A percentile compares a stretch with the other conserved stretches of the same genome.
These are phyloP conservation scores for Candida incommunis DNA, from an alignment of 805 yeast species.

Conservation along the genomic window DNA sequence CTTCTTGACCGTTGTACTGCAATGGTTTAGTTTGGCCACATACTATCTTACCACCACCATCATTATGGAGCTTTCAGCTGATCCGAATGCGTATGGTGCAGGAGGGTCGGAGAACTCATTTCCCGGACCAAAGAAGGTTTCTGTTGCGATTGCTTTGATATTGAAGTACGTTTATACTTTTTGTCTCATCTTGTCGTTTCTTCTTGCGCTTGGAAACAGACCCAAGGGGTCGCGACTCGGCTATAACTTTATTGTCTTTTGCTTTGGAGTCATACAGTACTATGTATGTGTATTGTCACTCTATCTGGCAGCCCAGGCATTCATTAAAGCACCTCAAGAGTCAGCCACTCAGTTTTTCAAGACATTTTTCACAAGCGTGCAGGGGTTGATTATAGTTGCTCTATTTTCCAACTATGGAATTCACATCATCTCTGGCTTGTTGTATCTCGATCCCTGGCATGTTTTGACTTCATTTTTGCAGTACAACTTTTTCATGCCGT, in stretches of 20 bases:
- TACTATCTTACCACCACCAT: conserved; percentile 50
- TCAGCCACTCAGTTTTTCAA: conserved; percentile 18
- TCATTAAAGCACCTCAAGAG: conserved; percentile 19
- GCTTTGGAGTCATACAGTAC: conserved; percentile 47
- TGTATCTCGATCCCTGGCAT: conserved; percentile 57
- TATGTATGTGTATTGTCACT: conserved; percentile 46
- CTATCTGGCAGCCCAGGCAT: conserved; percentile 42
- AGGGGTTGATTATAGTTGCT: conserved; percentile 45
- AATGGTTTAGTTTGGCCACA: conserved; percentile 54
- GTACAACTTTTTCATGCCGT: conserved; percentile 23
- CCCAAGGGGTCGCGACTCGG: conserved; percentile 47
- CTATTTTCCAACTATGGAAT: conserved; percentile 47
- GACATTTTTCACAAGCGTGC: conserved; percentile 27
- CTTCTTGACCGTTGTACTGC: conserved; percentile 35
- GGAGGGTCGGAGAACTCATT: conserved; percentile 20
- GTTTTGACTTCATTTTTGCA: conserved; percentile 37
- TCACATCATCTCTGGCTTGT: conserved; percentile 41
- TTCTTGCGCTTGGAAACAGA: conserved; percentile 48
- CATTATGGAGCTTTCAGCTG: conserved; percentile 34
- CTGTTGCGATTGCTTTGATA: conserved; percentile 32
- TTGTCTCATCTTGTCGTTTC: conserved; percentile 43
- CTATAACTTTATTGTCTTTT: conserved; percentile 36
- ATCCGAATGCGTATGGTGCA: conserved; percentile 26
- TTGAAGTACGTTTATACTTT: conserved; percentile 43
- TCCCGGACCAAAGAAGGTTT: conserved; percentile 20